A percentile compares a stretch with the other conserved stretches of the same genome.
phyloP scores from a whole-genome alignment of 495 filamentous ascomycete genomes.

The Trichocladium uniseriatum region DNA sequence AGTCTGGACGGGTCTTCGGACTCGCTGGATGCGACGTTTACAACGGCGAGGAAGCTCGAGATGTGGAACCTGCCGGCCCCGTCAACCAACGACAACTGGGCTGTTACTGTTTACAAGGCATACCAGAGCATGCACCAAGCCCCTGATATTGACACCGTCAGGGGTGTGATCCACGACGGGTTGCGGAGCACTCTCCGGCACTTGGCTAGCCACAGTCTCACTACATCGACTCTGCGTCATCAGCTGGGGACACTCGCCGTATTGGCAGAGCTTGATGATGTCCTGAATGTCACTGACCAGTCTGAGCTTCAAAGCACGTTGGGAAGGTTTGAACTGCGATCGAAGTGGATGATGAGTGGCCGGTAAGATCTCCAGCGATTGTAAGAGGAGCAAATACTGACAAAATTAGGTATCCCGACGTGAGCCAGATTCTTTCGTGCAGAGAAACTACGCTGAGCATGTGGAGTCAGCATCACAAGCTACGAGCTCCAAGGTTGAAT shows the following conservation, averaged over 20 bases:
- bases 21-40: conserved; percentile 61
- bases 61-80: conserved; percentile 88
- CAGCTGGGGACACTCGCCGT: conserved; percentile 65
- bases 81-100: conserved; percentile 46
- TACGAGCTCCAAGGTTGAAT: conserved; percentile 52
- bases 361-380: conserved; percentile 41
- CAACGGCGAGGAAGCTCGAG: conserved; percentile 76
- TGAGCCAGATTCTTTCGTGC: conserved; percentile 70
- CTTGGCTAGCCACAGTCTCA: conserved; percentile 46
- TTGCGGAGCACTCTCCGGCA: conserved; percentile 54
- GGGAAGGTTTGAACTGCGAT: conserved; percentile 52
- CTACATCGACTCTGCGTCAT: conserved; percentile 50
- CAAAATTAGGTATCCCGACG: conserved; percentile 59
- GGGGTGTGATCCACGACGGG: conserved; percentile 48
- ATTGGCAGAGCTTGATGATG: conserved; percentile 72
- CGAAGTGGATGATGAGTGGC: conserved; percentile 68
- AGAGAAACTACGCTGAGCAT: conserved; percentile 74
- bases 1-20: conserved; percentile 44
- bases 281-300: conserved; percentile 49
- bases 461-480: conserved; percentile 54
- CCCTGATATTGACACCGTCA: conserved; percentile 41
- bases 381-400: conserved; percentile 12
- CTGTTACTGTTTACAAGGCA: conserved; percentile 63
- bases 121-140: conserved; percentile 72
- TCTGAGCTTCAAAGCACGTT: conserved; percentile 55